Evolutionary conservation across 176 grass and related monocot species (phyloP).

Genomic region (Musa troglodytarum): DNA sequence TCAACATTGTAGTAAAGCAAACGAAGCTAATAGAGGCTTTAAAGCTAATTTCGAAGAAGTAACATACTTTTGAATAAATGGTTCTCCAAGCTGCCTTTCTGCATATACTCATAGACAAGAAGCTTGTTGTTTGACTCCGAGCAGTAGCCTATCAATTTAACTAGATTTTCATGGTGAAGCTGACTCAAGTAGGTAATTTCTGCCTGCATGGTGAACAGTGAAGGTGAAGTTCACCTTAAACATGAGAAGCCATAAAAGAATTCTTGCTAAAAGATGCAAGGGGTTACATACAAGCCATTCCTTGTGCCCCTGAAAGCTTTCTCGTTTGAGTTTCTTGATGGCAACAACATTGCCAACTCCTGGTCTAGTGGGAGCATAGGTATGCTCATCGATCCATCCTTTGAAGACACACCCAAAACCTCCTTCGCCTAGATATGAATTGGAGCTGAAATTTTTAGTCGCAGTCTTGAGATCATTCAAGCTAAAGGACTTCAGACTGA

Average conservation of each 20-base stretch:
- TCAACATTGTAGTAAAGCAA: too few relatives aligned
- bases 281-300: conserved; percentile 20
- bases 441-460: conserved; percentile 17
- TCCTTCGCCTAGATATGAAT: conserved; percentile 19
- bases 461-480: conserved; percentile 23
- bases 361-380: conserved; percentile 8
- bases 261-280: not conserved
- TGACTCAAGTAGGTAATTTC: conserved; percentile 24
- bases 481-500: conserved; percentile 17
- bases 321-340: conserved; percentile 24
- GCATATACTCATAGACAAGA: conserved; percentile 31
- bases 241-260: not conserved
- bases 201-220: not conserved
- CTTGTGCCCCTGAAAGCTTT: conserved; percentile 15
- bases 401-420: conserved; percentile 18
- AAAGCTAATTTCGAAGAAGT: not conserved
- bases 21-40: not conserved
- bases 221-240: not conserved
- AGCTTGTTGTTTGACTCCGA: conserved; percentile 12
- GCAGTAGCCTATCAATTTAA: conserved; percentile 22
- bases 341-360: conserved; percentile 20
- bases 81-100: conserved; percentile 26
- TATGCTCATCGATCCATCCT: conserved; percentile 30
- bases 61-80: conserved; percentile 21
- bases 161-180: conserved; percentile 24